Evolutionary conservation across 345 rosid genomes (phyloP).

Genomic region (Laguncularia racemosa): DNA sequence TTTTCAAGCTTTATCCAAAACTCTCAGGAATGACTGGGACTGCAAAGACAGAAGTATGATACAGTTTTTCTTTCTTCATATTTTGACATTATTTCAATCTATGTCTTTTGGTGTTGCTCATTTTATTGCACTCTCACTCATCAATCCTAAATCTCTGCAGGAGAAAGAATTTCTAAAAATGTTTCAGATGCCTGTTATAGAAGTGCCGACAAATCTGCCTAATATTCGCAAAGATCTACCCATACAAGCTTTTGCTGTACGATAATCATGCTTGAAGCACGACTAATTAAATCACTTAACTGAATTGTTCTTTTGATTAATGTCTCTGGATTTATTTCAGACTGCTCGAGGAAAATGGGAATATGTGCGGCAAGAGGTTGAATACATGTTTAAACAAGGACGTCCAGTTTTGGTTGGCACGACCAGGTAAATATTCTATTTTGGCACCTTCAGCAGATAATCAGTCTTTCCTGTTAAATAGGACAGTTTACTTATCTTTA

Average conservation of each 20-base stretch:
- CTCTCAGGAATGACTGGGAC: conserved; percentile 99
- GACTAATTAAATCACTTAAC: not conserved
- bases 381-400: conserved; percentile 83
- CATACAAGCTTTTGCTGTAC: conserved; percentile 89
- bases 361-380: conserved; percentile 78
- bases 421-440: conserved; percentile 54
- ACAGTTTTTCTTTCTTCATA: not conserved
- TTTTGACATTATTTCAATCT: conserved; percentile 4
- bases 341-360: conserved; percentile 96
- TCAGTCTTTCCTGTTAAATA: too few relatives aligned
- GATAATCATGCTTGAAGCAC: conserved; percentile 11
- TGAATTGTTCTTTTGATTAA: conserved; percentile 7
- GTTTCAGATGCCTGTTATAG: conserved; percentile 89
- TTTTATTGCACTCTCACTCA: not conserved
- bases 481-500: too few relatives aligned
- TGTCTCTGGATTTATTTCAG: conserved; percentile 27
- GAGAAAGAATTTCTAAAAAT: conserved; percentile 88
- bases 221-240: conserved; percentile 90
- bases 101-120: not conserved
- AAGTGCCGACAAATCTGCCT: conserved; percentile 88
- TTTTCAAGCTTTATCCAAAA: conserved; percentile 95
- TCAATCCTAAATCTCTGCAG: conserved; percentile 28
- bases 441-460: not conserved
- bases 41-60: conserved; percentile 90
- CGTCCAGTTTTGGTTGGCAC: conserved; percentile 98